phyloP scores from a whole-genome alignment of 1,284 basidiomycete species.

The Trametes sp. region DNA sequence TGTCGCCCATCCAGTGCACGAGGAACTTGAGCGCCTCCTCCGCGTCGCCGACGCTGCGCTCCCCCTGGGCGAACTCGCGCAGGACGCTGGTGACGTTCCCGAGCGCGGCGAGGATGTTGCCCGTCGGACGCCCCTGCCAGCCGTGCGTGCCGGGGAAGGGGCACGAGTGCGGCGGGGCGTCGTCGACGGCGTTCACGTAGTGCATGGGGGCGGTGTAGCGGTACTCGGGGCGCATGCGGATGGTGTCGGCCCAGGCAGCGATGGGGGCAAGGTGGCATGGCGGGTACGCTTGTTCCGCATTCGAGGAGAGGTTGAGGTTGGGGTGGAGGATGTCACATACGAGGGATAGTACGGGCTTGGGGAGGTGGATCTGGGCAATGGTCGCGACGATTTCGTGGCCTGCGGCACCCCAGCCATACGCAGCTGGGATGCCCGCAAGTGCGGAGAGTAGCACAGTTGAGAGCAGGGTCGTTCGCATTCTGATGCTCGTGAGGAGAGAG shows the following conservation, averaged over 20 bases:
- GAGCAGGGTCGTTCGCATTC: not conserved
- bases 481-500: not conserved
- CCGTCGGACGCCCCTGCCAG: slow-evolving; percentile 73
- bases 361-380: slow-evolving; percentile 90
- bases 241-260: slow-evolving; percentile 87
- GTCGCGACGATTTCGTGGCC: slow-evolving; percentile 94
- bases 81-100: slow-evolving; percentile 75
- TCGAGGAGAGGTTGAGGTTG: slow-evolving; percentile 45
- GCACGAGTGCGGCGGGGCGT: slow-evolving; percentile 81
- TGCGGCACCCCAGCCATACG: slow-evolving; percentile 44
- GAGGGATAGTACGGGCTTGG: slow-evolving; percentile 73
- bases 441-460: slow-evolving; percentile 9
- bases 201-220: slow-evolving; percentile 78
- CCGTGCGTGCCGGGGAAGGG: slow-evolving; percentile 80
- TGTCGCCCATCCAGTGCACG: slow-evolving; percentile 89
- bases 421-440: slow-evolving; percentile 30
- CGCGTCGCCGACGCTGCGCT: slow-evolving; percentile 33
- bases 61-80: slow-evolving; percentile 51
- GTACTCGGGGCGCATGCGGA: slow-evolving; percentile 51
- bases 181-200: slow-evolving; percentile 77
- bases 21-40: slow-evolving; percentile 88
- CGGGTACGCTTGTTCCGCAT: slow-evolving; percentile 42
- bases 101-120: slow-evolving; percentile 80
- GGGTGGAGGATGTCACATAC: slow-evolving; percentile 77
- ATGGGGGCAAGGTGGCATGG: slow-evolving; percentile 82